A percentile compares a stretch with the other conserved stretches of the same genome.
phyloP scores from a whole-genome alignment of 352 stramenopile species.

The Pythium phragmitis region DNA sequence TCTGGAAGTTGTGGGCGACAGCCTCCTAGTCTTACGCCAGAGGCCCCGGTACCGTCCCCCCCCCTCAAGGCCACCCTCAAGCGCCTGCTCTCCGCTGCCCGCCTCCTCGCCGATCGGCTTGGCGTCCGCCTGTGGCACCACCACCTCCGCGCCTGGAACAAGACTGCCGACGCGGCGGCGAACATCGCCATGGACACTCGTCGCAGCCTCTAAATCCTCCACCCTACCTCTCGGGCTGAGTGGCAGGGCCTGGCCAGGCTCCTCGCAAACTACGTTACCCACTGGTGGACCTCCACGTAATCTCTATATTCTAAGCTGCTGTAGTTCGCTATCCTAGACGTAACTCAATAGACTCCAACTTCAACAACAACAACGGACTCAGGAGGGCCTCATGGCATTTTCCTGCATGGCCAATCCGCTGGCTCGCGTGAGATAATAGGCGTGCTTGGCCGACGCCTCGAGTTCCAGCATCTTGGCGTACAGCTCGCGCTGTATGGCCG shows the following conservation, averaged over 20 bases:
- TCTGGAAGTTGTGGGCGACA: not conserved
- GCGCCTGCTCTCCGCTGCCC: not conserved
- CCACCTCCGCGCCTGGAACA: not conserved
- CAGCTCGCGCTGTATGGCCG: conserved; percentile 14
- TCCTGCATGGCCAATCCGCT: conserved; percentile 8
- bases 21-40: not conserved
- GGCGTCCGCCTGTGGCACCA: not conserved
- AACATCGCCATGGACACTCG: not conserved
- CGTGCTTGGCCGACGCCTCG: conserved; percentile 7
- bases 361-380: too few relatives aligned
- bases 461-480: conserved; percentile 17
- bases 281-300: too few relatives aligned
- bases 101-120: not conserved
- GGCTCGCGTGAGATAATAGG: conserved; percentile 12
- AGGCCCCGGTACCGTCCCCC: not conserved
- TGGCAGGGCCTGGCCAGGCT: too few relatives aligned
- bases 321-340: too few relatives aligned
- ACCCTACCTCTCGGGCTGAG: not conserved
- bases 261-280: too few relatives aligned
- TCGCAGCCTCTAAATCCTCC: not conserved
- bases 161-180: not conserved
- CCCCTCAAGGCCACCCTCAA: not conserved
- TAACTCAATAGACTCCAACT: too few relatives aligned
- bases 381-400: not conserved
- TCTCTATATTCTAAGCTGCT: too few relatives aligned